Base-by-base conservation (phyloP, 2,329 filamentous ascomycete genomes). In the Biscogniauxia marginata region DNA sequence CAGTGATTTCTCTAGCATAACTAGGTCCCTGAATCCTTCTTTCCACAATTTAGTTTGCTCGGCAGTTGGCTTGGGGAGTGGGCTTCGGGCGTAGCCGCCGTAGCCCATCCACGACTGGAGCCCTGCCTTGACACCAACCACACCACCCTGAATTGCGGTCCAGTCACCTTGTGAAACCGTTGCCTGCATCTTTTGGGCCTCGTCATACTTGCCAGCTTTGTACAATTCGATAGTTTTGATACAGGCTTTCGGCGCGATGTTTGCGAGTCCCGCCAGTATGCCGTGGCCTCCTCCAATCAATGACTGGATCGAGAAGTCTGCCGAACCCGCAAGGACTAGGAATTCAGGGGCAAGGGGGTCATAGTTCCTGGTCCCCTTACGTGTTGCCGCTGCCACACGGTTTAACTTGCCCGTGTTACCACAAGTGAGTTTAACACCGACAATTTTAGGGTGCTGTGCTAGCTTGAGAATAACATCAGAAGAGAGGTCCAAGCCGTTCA, bases 401-500 rank as follows among this genome's bases (percentile, higher is more conserved):
- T 86, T 89, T 62, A 89, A 75, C 70, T 89, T 89, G 59, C 86
- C 85, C 22, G 86, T 88, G 70, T 89, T 89, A 53, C 86, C 87
- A 67, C 85, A 88, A 1, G 87, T 89, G 55, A 89, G 75, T 72
- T 89, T 89, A 68, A 84, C 85, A 57, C 86, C 86, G 49, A 84
- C 83, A 60, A 89, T 88, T 66, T 88, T 88, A 39, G 81, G 79
- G 65, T 89, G 85, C 48, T 79, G 73, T 39, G 85, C 74, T 47
- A 89, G 75, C 61, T 79, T 76, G 61, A 86, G 74, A 65, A 89
- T 83, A 57, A 78, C 70, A 65, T 88, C 85, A 0, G 84, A 88
- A 52, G 81, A 83, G 54, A 89, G 76, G 63, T 89, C 86, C 60
- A 88, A 70, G 16, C 86, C 85, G 45, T 79, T 78, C 7, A 84